These are phyloP conservation scores for Lachnellula arida DNA, from an alignment of 2,329 filamentous ascomycete species.

Conservation along the genomic window DNA sequence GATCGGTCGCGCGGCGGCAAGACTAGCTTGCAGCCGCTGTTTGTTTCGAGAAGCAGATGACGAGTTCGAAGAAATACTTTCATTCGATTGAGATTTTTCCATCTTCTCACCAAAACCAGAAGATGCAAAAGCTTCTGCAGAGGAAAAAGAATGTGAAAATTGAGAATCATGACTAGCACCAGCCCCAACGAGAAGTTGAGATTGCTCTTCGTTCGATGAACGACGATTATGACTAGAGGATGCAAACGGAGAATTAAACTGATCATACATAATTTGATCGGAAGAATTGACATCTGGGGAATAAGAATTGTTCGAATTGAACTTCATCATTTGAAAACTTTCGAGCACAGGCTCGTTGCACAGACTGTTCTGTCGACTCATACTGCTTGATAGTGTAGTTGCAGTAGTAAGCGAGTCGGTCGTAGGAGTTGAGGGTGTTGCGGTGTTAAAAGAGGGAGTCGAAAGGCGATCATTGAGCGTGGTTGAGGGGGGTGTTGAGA, in stretches of 20 bases:
- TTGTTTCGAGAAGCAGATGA: slow-evolving; percentile 29
- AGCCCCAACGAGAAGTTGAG: slow-evolving; percentile 29
- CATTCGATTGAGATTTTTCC: slow-evolving; percentile 31
- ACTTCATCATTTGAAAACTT: slow-evolving; percentile 32
- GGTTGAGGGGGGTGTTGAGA: slow-evolving; percentile 12
- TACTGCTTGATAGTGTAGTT: slow-evolving; percentile 29
- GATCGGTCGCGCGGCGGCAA: slow-evolving; percentile 27
- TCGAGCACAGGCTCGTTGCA: slow-evolving; percentile 29
- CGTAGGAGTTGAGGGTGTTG: slow-evolving; percentile 28
- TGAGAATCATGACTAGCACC: slow-evolving; percentile 31
- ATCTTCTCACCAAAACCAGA: slow-evolving; percentile 29
- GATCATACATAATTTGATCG: slow-evolving; percentile 28
- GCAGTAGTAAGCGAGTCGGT: slow-evolving; percentile 29
- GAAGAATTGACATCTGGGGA: slow-evolving; percentile 23
- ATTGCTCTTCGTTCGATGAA: slow-evolving; percentile 31
- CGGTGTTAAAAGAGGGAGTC: slow-evolving; percentile 21
- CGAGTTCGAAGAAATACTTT: slow-evolving; percentile 30
- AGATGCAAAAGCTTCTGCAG: slow-evolving; percentile 18
- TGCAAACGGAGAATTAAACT: slow-evolving; percentile 21
- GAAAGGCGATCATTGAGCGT: slow-evolving; percentile 16
- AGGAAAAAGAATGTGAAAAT: slow-evolving; percentile 27
- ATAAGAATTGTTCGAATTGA: slow-evolving; percentile 29
- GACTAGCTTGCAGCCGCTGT: slow-evolving; percentile 28
- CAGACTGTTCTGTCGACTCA: slow-evolving; percentile 32
- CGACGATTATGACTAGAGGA: slow-evolving; percentile 26